Evolutionary conservation across 2,329 filamentous ascomycete genomes (phyloP), one percentile per base, ranked within the genome.

Genomic region (Penicillium decumbens): DNA sequence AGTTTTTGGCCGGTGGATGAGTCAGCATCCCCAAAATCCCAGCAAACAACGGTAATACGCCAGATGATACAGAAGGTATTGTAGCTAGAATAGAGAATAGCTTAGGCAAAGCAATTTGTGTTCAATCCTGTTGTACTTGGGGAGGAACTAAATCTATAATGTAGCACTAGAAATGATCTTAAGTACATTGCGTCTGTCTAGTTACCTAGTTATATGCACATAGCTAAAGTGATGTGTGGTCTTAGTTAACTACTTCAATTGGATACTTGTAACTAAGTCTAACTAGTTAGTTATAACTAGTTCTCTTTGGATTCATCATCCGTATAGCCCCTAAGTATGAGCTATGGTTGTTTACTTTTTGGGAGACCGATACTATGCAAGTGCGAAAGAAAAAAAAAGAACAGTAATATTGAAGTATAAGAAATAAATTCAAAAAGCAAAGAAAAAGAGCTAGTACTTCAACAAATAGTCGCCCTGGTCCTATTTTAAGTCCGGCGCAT

Each of bases 1-100:
- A 59, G 52, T 59, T 60, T 61, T 59, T 59, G 53, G 53, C 35
- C 15, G 47, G 29, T 8, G n/a, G 51, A 29, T 56, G 52, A 58
- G 55, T 59, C 51, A 59, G 43, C 54, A 38, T 37, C 15, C 15
- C 32, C 9, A 15, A 27, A 7, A 5, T 8, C 15, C 33, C 32
- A 35, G 32, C 15, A 18, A 15, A 35, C 18, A 18, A 20, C 15
- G 8, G 7, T 35, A 35, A 8, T 35, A 20, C 25, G 25, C 6
- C 1, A 4, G 28, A 29, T 29, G 25, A 29, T 29, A 27, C 8
- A 27, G 4, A 27, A 27, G 25, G 25, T 29, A 29, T 29, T 29
- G 9, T 25, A 9, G 8, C 9, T 29, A 29, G 8, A 12, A 12
- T 12, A 29, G 9, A 29, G 9, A 8, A 4, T 29, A 29, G 28